Evolutionary conservation across 164 flowering plant species (phyloP), one percentile per base, ranked within the genome.

Genomic region (Vitis cinerea): DNA sequence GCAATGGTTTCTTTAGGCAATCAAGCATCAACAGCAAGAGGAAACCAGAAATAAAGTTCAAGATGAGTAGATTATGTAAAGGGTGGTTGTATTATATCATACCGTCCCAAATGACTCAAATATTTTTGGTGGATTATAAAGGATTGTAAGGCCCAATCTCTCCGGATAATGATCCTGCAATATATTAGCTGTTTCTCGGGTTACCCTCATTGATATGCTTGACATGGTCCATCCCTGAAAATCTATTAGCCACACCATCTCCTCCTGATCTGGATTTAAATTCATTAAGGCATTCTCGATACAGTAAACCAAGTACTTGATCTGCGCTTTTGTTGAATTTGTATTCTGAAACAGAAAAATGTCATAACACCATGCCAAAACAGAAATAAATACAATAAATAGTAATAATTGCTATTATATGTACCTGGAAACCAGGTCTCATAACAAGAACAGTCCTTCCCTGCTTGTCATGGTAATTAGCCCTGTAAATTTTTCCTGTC

Each of bases 111-210:
- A 81, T 8, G 82, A 54, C 19, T 79, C 80, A 50, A 81, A 81
- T 14, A 81, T 3, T 64, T 68, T 74, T 0, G 84, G 84, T 0
- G 84, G 82, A 53, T 81, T 77, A 15, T 81, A 81, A 16, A 81
- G 75, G 15, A 81, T 61, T 11, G 73, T 82, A 23, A 81, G 10
- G 13, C 78, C 84, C 13, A 81, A 64, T 37, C 84, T 55, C 17
- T 81, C 84, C 1, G 84, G 84, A 23, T 79, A 81, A 54, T 81
- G 84, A 50, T 72, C 30, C 50, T 81, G 84, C 59, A 81, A 50
- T 3, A 81, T 50, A 59, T 72, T 49, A 51, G 74, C 77, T 4
- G 78, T 76, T 60, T 81, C 82, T 10, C 77, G 72, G 13, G 82
- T 72, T 19, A 59, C 63, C 72, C 76, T 81, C 10, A 81, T 8